These are phyloP conservation scores for Symbiodinium pilosum DNA, from an alignment of 73 alveolate species.

Conservation along the genomic window DNA sequence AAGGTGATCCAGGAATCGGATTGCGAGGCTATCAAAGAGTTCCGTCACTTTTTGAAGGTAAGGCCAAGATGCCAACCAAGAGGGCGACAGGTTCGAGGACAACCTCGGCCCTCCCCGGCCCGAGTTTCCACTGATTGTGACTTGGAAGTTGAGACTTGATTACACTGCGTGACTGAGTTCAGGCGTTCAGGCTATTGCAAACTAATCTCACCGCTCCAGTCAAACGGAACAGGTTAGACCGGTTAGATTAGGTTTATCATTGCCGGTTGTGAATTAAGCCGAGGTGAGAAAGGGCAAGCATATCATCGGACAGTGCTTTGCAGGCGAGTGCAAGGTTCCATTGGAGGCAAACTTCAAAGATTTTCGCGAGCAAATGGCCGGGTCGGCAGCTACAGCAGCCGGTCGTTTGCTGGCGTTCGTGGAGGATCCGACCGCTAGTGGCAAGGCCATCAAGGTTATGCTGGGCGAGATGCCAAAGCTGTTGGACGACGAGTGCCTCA, in stretches of 20 bases:
- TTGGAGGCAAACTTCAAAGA: no score
- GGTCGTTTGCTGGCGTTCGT: no score
- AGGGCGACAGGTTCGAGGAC: background rate
- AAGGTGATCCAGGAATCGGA: background rate
- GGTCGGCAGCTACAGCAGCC: no score
- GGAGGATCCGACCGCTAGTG: no score
- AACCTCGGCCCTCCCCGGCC: background rate
- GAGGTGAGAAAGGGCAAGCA: constrained; percentile 19
- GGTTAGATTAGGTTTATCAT: background rate
- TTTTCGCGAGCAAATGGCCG: no score
- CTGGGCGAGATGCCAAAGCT: no score
- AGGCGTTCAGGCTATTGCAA: background rate
- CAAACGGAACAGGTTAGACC: background rate
- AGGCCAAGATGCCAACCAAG: background rate
- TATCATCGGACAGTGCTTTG: background rate
- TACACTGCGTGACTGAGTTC: background rate
- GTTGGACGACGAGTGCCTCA: no score
- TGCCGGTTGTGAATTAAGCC: background rate
- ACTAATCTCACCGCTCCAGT: background rate
- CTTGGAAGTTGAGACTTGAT: background rate
- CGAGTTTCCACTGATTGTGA: background rate
- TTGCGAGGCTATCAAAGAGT: background rate
- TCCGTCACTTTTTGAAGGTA: background rate
- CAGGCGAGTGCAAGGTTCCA: background rate
- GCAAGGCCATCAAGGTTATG: no score